A percentile compares a stretch with the other conserved stretches of the same genome.
phyloP scores from a whole-genome alignment of 2,329 filamentous ascomycete genomes.

The Myriosclerotinia scirpicola region DNA sequence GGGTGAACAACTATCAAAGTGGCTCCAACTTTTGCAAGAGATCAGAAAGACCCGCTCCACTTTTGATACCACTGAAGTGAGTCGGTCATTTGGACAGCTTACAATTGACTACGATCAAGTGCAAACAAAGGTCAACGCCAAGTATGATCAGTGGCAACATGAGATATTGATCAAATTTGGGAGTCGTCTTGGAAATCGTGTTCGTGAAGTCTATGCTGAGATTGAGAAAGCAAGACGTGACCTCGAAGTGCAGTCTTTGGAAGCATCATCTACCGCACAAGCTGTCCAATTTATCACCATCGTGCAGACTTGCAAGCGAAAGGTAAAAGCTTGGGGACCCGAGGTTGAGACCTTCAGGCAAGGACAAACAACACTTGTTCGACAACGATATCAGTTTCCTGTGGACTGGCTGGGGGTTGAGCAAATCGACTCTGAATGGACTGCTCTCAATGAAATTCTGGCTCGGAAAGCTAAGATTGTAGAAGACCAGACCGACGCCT shows the following conservation, averaged over 20 bases:
- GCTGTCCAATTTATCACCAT: conserved; percentile 98
- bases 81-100: conserved; percentile 87
- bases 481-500: conserved; percentile 90
- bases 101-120: conserved; percentile 98
- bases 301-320: conserved; percentile 92
- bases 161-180: conserved; percentile 96
- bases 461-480: conserved; percentile 93
- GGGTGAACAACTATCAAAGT: conserved; percentile 86
- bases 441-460: conserved; percentile 86
- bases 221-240: conserved; percentile 88
- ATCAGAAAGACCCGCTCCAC: conserved; percentile 93
- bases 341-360: conserved; percentile 96
- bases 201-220: conserved; percentile 89
- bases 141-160: conserved; percentile 99
- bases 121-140: conserved; percentile 96
- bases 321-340: conserved; percentile 90
- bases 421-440: conserved; percentile 96
- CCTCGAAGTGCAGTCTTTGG: conserved; percentile 86
- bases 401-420: conserved; percentile 94
- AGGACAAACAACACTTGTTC: conserved; percentile 85
- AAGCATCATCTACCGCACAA: conserved; percentile 92
- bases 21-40: conserved; percentile 94
- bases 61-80: conserved; percentile 95
- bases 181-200: conserved; percentile 79
- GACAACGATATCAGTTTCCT: conserved; percentile 92